phyloP scores from a whole-genome alignment of 805 yeast species.

The Suhomyces sp. region DNA sequence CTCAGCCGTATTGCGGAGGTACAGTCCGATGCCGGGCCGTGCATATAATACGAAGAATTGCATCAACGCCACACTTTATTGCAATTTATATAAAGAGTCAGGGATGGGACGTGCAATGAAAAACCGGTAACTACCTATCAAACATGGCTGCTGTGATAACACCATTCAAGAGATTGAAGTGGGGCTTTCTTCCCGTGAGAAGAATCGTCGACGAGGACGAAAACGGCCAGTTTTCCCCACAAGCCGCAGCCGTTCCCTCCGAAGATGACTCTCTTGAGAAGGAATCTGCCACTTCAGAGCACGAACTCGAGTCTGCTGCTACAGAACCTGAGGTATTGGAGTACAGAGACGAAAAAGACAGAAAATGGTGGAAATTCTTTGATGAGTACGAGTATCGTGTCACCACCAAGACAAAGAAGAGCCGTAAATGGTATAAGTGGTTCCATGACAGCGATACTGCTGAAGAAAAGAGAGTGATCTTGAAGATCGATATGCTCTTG shows the following conservation, averaged over 20 bases:
- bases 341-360: slow-evolving; percentile 51
- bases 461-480: slow-evolving; percentile 26
- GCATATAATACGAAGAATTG: neutral
- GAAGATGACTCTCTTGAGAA: neutral
- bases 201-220: slow-evolving; percentile 32
- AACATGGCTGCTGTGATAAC: neutral
- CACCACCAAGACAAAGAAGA: slow-evolving; percentile 28
- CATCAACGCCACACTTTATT: neutral
- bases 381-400: slow-evolving; percentile 61
- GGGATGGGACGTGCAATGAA: neutral
- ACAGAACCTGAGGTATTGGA: slow-evolving; percentile 20
- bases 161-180: slow-evolving; percentile 19
- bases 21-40: neutral
- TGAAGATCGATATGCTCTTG: slow-evolving; percentile 31
- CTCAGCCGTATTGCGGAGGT: neutral
- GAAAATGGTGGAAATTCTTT: slow-evolving; percentile 49
- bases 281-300: neutral
- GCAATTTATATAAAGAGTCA: neutral
- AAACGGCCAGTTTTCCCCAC: neutral
- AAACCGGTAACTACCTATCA: neutral
- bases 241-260: neutral
- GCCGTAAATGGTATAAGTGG: slow-evolving; percentile 53
- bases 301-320: neutral
- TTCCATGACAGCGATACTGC: slow-evolving; percentile 48
- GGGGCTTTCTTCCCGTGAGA: slow-evolving; percentile 35